Evolutionary conservation across 1,139 yeast species (phyloP).

Genomic region (Geotrichum citri-aurantii): DNA sequence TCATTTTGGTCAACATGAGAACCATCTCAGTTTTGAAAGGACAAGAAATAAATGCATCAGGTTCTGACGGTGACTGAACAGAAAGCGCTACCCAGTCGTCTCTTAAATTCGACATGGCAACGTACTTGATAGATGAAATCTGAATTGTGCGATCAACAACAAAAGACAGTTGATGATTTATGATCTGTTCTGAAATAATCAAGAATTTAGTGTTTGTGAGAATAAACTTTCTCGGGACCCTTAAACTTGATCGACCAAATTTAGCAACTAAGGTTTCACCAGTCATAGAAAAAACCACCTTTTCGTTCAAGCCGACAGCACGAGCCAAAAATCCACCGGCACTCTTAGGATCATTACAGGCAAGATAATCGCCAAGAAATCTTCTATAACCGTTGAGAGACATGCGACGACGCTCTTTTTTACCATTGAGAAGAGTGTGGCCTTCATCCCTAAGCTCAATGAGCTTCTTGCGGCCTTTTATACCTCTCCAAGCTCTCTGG

Average conservation of each 20-base stretch:
- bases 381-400: conserved; percentile 85
- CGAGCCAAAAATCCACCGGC: conserved; percentile 57
- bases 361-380: conserved; percentile 91
- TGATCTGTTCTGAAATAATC: conserved; percentile 64
- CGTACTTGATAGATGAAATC: conserved; percentile 53
- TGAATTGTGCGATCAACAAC: conserved; percentile 61
- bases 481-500: conserved; percentile 72
- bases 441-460: conserved; percentile 81
- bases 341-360: conserved; percentile 68
- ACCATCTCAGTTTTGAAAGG: conserved; percentile 85
- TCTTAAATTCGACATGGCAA: conserved; percentile 67
- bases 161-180: conserved; percentile 67
- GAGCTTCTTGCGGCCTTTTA: conserved; percentile 64
- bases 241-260: conserved; percentile 85
- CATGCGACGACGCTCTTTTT: conserved; percentile 86
- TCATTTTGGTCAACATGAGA: conserved; percentile 64
- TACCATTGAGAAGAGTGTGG: conserved; percentile 56
- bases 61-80: conserved; percentile 44
- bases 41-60: conserved; percentile 77
- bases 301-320: conserved; percentile 65
- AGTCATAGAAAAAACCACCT: conserved; percentile 67
- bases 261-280: conserved; percentile 81
- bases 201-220: conserved; percentile 58
- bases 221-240: conserved; percentile 67
- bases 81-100: conserved; percentile 93